Conservation (phyloP, 805 yeast genomes). For the Millerozyma miso region DNA sequence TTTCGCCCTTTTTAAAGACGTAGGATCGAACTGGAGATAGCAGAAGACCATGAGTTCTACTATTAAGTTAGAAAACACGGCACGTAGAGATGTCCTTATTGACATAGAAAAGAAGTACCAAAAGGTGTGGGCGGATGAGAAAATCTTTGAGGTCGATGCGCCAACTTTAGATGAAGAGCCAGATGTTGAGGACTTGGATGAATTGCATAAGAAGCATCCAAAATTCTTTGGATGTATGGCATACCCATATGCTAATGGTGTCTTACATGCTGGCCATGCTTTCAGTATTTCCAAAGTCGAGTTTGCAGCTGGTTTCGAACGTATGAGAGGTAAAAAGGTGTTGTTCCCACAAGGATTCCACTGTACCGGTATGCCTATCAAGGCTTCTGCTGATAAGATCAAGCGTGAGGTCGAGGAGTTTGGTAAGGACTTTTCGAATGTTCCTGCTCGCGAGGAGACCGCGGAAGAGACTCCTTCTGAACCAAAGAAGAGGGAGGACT, state of each 20-base stretch:
- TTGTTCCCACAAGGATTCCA: constrained; percentile 96
- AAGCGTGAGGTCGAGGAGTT: constrained; percentile 88
- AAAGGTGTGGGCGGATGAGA: constrained; percentile 80
- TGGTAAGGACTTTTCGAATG: constrained; percentile 73
- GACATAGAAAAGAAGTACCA: constrained; percentile 88
- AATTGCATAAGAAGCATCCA: constrained; percentile 74
- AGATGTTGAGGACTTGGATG: constrained; percentile 45
- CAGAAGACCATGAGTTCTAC: constrained; percentile 32
- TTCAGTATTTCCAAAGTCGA: constrained; percentile 94
- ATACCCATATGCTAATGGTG: constrained; percentile 98
- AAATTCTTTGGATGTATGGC: constrained; percentile 94
- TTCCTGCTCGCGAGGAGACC: constrained; percentile 60
- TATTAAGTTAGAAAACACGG: constrained; percentile 57
- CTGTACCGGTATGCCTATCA: constrained; percentile 99
- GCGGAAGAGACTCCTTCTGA: constrained; percentile 20
- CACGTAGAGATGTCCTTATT: constrained; percentile 91
- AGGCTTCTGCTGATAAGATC: constrained; percentile 92
- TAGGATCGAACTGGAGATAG: not conserved
- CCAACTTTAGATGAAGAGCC: constrained; percentile 66
- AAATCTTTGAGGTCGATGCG: constrained; percentile 82
- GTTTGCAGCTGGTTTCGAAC: constrained; percentile 87
- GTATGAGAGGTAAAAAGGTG: constrained; percentile 91
- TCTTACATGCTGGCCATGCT: constrained; percentile 94
- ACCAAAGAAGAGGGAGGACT: constrained; percentile 55
- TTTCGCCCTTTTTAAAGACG: not conserved